Evolutionary conservation across 768 basidiomycete genomes (phyloP).

Genomic region (Dentipellis sp.): DNA sequence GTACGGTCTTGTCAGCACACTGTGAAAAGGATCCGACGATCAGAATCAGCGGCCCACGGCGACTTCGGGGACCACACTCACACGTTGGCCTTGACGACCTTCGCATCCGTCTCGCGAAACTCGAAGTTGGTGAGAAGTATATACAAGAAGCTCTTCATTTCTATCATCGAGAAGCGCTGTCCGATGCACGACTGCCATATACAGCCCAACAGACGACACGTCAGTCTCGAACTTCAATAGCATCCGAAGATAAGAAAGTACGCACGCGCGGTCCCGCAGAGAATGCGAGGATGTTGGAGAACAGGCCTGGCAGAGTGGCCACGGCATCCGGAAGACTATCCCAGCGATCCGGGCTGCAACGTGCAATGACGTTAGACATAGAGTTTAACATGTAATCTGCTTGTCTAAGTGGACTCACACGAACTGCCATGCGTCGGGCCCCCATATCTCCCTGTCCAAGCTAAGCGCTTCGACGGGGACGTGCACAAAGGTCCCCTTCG

Average conservation of each 20-base stretch:
- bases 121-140: constrained; percentile 59
- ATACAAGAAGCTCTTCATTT: constrained; percentile 72
- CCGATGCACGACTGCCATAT: constrained; percentile 72
- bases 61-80: constrained; percentile 10
- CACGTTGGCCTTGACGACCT: constrained; percentile 73
- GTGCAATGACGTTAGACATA: neutral
- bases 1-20: constrained; percentile 14
- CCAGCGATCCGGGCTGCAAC: constrained; percentile 71
- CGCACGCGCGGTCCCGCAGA: constrained; percentile 76
- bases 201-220: neutral
- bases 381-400: neutral
- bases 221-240: neutral
- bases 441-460: constrained; percentile 71
- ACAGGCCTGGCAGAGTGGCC: constrained; percentile 58
- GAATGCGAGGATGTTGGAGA: constrained; percentile 63
- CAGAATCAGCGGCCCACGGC: neutral
- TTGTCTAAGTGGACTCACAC: constrained; percentile 32
- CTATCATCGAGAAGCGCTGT: constrained; percentile 73
- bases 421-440: constrained; percentile 74
- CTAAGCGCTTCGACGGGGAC: constrained; percentile 76
- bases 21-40: neutral
- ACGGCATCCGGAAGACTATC: constrained; percentile 65
- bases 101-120: constrained; percentile 68
- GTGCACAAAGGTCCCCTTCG: constrained; percentile 68
- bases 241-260: constrained; percentile 8